Evolutionary conservation across 495 filamentous ascomycete genomes (phyloP).

Genomic region (Copromyces sp.): DNA sequence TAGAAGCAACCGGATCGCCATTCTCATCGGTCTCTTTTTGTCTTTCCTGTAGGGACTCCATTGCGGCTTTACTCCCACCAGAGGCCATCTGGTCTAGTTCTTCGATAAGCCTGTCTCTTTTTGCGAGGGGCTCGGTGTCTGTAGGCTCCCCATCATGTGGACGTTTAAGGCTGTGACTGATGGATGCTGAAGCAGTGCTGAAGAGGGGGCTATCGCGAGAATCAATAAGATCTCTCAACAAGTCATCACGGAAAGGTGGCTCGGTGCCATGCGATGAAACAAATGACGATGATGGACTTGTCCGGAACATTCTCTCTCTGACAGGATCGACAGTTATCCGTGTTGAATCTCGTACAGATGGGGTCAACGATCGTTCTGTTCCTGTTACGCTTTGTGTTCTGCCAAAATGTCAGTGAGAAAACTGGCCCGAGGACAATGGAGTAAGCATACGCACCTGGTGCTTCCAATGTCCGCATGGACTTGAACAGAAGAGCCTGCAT

Average conservation of each 20-base stretch:
- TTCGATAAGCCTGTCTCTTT: conserved; percentile 20
- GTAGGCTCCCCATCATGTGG: conserved; percentile 11
- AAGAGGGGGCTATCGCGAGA: not conserved
- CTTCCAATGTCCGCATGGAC: conserved; percentile 16
- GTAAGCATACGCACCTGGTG: conserved; percentile 10
- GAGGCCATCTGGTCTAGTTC: conserved; percentile 14
- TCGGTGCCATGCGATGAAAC: conserved; percentile 8
- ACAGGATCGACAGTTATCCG: not conserved
- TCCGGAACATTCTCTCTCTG: not conserved
- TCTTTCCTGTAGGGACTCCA: not conserved
- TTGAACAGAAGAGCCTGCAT: conserved; percentile 20
- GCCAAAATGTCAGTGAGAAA: not conserved
- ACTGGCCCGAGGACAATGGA: not conserved
- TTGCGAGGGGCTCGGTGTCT: conserved; percentile 14
- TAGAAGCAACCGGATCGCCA: not conserved
- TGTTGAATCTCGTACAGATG: not conserved
- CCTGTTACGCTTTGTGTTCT: not conserved
- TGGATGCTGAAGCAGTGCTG: not conserved
- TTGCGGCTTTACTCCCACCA: not conserved
- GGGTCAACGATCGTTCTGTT: conserved; percentile 1
- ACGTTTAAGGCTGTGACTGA: conserved; percentile 13
- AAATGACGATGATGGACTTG: not conserved
- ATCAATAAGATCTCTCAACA: conserved; percentile 17
- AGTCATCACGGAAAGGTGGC: conserved; percentile 8
- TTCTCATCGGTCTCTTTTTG: not conserved